phyloP scores from a whole-genome alignment of 495 filamentous ascomycete species.

The Aspergillus coremiiformis region DNA sequence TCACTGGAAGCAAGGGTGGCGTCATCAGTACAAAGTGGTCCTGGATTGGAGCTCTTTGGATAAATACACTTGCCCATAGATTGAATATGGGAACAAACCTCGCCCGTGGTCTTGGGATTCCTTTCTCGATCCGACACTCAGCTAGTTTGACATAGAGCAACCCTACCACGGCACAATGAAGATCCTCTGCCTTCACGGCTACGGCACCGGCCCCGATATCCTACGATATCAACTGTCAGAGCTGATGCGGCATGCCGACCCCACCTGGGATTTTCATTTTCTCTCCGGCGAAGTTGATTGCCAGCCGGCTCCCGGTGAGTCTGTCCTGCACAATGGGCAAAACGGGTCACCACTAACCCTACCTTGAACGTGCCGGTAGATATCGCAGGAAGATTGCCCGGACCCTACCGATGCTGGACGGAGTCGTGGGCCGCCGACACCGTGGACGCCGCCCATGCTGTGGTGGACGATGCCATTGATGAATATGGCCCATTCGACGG shows the following conservation, averaged over 20 bases:
- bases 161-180: no score
- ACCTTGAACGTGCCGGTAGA: background rate
- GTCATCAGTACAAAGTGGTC: no score
- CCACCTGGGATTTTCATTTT: slow-evolving; percentile 17
- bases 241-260: slow-evolving; percentile 3
- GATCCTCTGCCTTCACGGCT: slow-evolving; percentile 20
- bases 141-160: no score
- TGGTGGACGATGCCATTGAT: no score
- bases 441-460: slow-evolving; percentile 10
- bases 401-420: slow-evolving; percentile 12
- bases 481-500: slow-evolving; percentile 22
- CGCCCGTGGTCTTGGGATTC: no score
- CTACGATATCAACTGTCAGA: slow-evolving; percentile 14
- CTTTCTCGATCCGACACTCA: no score
- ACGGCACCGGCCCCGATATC: slow-evolving; percentile 10
- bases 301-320: slow-evolving; percentile 4
- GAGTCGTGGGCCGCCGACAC: slow-evolving; percentile 10
- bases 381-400: background rate
- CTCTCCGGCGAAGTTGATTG: slow-evolving; percentile 9
- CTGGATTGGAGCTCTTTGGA: no score
- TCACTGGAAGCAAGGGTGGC: no score
- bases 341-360: no score
- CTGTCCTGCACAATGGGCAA: no score
- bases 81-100: no score
- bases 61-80: no score